phyloP scores from a whole-genome alignment of 2,329 filamentous ascomycete species.

The Colletotrichum magnum region DNA sequence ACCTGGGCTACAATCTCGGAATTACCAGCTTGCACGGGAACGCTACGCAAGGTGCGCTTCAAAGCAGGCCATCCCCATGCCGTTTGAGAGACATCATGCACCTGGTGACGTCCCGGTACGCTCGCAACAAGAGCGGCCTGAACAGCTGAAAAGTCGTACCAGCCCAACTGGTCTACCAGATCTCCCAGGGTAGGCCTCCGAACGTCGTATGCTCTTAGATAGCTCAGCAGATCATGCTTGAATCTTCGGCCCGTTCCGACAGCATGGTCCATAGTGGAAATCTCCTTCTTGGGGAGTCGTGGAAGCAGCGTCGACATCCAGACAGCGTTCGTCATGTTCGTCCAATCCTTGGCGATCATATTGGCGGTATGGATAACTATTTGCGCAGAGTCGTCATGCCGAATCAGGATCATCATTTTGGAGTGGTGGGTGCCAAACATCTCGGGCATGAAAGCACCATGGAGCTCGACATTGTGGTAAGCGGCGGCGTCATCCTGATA shows the following conservation, averaged over 20 bases:
- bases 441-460: constrained; percentile 84
- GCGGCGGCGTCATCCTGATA: constrained; percentile 71
- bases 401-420: constrained; percentile 89
- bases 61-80: constrained; percentile 85
- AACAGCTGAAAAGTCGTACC: constrained; percentile 79
- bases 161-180: constrained; percentile 70
- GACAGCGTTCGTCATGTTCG: constrained; percentile 86
- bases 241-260: constrained; percentile 71
- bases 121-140: constrained; percentile 83
- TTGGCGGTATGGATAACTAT: constrained; percentile 91
- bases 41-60: constrained; percentile 67
- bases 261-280: background rate
- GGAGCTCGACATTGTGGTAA: constrained; percentile 78
- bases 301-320: constrained; percentile 84
- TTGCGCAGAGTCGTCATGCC: constrained; percentile 82
- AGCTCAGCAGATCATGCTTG: constrained; percentile 81
- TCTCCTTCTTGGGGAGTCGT: constrained; percentile 46
- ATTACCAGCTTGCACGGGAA: constrained; percentile 61
- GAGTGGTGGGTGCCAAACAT: constrained; percentile 88
- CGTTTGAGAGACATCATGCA: constrained; percentile 63
- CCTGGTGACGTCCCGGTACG: constrained; percentile 77
- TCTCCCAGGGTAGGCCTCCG: constrained; percentile 65
- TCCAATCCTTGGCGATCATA: constrained; percentile 91
- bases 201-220: constrained; percentile 78
- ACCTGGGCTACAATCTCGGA: constrained; percentile 74